phyloP scores from a whole-genome alignment of 78 protist genomes.

The Capsaspora owczarzaki region DNA sequence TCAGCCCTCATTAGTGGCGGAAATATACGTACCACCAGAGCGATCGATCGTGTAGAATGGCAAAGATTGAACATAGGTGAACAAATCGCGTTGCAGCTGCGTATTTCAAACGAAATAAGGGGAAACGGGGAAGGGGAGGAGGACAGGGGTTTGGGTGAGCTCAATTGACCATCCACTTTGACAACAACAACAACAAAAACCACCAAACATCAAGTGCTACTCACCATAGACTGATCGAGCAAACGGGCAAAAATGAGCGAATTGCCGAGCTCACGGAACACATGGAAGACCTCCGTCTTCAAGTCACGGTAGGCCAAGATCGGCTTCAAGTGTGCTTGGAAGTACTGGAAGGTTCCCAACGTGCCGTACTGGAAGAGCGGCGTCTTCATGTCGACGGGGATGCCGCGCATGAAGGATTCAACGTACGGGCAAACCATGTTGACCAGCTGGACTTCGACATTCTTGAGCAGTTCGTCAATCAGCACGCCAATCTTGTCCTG shows the following conservation, averaged over 20 bases:
- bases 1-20: no score
- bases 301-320: conserved; percentile 58
- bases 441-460: conserved; percentile 10
- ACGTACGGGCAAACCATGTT: not conserved
- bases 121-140: not conserved
- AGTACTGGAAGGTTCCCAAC: conserved; percentile 39
- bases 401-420: conserved; percentile 13
- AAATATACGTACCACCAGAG: not conserved
- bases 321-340: conserved; percentile 41
- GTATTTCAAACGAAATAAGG: not conserved
- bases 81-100: not conserved
- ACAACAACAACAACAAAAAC: not conserved
- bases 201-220: no score
- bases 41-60: not conserved
- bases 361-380: conserved; percentile 34
- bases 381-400: conserved; percentile 15
- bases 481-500: not conserved
- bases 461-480: not conserved
- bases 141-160: not conserved
- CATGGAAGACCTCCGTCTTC: conserved; percentile 65
- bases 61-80: not conserved
- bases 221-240: conserved; percentile 32
- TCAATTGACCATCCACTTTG: not conserved
- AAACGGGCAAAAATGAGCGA: conserved; percentile 35
- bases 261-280: conserved; percentile 74